Base-by-base conservation (phyloP, 768 basidiomycete genomes). In the Kwoniella europaea region DNA sequence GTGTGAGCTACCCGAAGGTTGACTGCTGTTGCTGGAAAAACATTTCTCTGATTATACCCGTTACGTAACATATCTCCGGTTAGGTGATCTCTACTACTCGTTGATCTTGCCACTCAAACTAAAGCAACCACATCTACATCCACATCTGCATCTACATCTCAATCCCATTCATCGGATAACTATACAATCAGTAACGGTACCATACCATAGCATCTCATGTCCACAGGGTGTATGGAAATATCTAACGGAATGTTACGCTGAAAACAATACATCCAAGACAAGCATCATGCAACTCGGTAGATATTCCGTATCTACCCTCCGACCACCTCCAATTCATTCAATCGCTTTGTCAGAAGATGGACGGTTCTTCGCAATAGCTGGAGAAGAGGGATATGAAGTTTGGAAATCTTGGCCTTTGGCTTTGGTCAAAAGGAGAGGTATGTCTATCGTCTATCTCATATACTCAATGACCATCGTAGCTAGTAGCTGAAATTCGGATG, bases 281-380 rank as follows among this genome's bases (percentile, higher is more conserved):
- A 35, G 15, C 52, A 58, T 41, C 5, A 83, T 83, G 82, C 81
- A 83, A 54, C 76, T 83, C 20, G 82, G 80, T 24, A 72, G 81
- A 62, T 77, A 72, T 53, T 72, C 76, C 20, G 78, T 83, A n/a
- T 81, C 80, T n/a, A 79, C 82, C 2, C 74, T 79, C 27, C 75
- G 75, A 3, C 72, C 77, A 43, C 69, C 79, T 18, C 73, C 79
- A 24, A 75, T 79, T 63, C 68, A 74, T 35, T 76, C 77, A 12
- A 77, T 83, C 61, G 57, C 62, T 29, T 81, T 83, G 71, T 73
- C 74, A 6, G 65, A 75, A 22, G 79, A 82, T 68, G 76, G 74
- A 5, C 42, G 68, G 22, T 71, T 74, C 24, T 83, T 83, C 62
- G 62, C 79, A 3, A 67, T 83, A 44, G 81, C 82, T 18, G 71